Conservation (phyloP, 495 filamentous ascomycete genomes). For the Tetracladium setigerum region DNA sequence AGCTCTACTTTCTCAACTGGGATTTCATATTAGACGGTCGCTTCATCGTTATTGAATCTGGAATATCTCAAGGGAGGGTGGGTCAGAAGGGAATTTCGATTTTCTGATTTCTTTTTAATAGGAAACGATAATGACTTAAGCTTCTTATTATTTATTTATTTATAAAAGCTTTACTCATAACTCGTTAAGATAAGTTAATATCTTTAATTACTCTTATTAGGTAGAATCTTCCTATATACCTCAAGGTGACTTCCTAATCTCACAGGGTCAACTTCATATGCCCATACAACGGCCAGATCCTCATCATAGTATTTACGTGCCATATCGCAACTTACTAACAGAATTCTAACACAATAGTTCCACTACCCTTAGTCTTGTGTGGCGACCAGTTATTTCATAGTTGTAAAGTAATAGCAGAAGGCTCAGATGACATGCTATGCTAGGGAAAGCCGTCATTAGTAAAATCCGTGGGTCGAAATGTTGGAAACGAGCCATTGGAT, state of each 20-base stretch:
- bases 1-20: too few species aligned
- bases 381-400: slow-evolving; percentile 3
- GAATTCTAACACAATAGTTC: slow-evolving; percentile 1
- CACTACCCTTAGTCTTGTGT: slow-evolving; percentile 4
- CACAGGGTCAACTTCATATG: slow-evolving; percentile 9
- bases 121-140: too few species aligned
- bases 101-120: too few species aligned
- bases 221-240: too few species aligned
- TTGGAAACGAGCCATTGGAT: slow-evolving; percentile 9
- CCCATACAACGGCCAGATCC: slow-evolving; percentile 9
- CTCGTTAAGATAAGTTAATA: too few species aligned
- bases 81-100: too few species aligned
- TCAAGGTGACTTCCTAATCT: slow-evolving; percentile 15
- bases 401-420: slow-evolving; percentile 10
- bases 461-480: slow-evolving; percentile 6
- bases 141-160: too few species aligned
- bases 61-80: too few species aligned
- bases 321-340: slow-evolving; percentile 1
- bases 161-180: too few species aligned
- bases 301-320: slow-evolving; percentile 2
- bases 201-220: too few species aligned
- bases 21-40: too few species aligned
- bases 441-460: slow-evolving; percentile 8
- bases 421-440: slow-evolving; percentile 11
- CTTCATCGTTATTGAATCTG: too few species aligned